Percentiles rank a stretch among this genome's conserved stretches.
Conservation (phyloP, 2,329 filamentous ascomycete genomes). For the Fusarium sambucinum region DNA sequence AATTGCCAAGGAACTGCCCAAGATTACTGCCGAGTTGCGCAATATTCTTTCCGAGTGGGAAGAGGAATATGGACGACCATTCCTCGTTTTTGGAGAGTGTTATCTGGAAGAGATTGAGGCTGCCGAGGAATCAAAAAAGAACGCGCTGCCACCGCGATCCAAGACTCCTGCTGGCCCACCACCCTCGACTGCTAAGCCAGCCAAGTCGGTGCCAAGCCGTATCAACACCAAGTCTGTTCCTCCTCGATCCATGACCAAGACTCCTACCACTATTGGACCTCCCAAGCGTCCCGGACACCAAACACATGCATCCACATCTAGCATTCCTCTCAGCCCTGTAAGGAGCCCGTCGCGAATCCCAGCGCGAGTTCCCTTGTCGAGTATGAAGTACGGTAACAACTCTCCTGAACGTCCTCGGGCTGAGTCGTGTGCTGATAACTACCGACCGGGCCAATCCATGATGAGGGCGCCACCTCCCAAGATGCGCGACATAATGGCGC, state of each 20-base stretch:
- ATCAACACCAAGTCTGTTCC: constrained; percentile 51
- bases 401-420: constrained; percentile 78
- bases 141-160: constrained; percentile 65
- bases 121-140: constrained; percentile 65
- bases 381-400: constrained; percentile 77
- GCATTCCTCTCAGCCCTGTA: constrained; percentile 50
- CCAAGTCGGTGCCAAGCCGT: constrained; percentile 51
- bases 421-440: constrained; percentile 58
- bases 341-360: constrained; percentile 69
- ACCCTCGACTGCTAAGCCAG: constrained; percentile 56
- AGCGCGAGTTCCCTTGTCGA: constrained; percentile 75
- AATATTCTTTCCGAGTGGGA: constrained; percentile 90
- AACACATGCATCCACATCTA: constrained; percentile 31
- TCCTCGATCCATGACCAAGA: constrained; percentile 63
- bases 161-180: constrained; percentile 80
- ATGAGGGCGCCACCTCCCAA: constrained; percentile 83
- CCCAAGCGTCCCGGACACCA: constrained; percentile 48
- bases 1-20: constrained; percentile 95
- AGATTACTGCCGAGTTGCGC: constrained; percentile 85
- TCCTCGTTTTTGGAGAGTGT: constrained; percentile 90
- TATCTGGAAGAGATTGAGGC: constrained; percentile 88
- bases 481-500: constrained; percentile 81
- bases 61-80: constrained; percentile 92
- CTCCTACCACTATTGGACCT: constrained; percentile 61
- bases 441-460: constrained; percentile 66